phyloP scores from a whole-genome alignment of 2,329 filamentous ascomycete species.

The Zymoseptoria crescenta region DNA sequence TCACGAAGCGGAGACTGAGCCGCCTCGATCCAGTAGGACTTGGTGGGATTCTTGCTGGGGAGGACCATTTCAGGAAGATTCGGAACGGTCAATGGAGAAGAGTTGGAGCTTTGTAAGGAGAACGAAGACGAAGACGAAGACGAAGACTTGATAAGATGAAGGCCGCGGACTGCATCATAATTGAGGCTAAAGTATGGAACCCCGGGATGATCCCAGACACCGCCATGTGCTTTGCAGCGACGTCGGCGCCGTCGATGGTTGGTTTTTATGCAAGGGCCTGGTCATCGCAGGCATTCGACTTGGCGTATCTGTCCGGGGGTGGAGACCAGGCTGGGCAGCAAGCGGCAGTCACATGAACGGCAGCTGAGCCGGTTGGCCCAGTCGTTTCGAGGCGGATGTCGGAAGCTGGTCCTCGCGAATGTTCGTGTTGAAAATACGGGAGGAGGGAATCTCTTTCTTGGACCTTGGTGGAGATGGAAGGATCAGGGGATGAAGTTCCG shows the following conservation, averaged over 20 bases:
- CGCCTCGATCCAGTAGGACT: slow-evolving; percentile 22
- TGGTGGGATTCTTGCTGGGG: slow-evolving; percentile 13
- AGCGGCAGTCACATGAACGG: too few relatives aligned
- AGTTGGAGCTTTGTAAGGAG: not conserved
- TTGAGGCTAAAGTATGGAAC: not conserved
- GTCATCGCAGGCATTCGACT: not conserved
- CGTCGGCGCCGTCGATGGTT: not conserved
- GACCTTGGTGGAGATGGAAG: too few relatives aligned
- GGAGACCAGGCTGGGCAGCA: too few relatives aligned
- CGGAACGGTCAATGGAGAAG: not conserved
- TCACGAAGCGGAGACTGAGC: slow-evolving; percentile 17
- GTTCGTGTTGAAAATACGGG: too few relatives aligned
- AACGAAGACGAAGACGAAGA: not conserved
- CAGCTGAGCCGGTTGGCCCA: too few relatives aligned
- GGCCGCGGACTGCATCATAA: not conserved
- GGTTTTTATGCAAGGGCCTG: not conserved
- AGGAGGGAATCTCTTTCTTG: too few relatives aligned
- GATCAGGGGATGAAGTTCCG: too few relatives aligned
- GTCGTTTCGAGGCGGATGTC: too few relatives aligned
- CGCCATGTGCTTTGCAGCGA: not conserved
- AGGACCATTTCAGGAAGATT: slow-evolving; percentile 11
- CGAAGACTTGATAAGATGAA: too few relatives aligned
- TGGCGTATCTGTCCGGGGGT: not conserved
- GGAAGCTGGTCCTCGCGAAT: too few relatives aligned
- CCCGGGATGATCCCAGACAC: not conserved